These are phyloP conservation scores for Teunomyces kruisii DNA, from an alignment of 805 yeast genomes.

Conservation along the genomic window DNA sequence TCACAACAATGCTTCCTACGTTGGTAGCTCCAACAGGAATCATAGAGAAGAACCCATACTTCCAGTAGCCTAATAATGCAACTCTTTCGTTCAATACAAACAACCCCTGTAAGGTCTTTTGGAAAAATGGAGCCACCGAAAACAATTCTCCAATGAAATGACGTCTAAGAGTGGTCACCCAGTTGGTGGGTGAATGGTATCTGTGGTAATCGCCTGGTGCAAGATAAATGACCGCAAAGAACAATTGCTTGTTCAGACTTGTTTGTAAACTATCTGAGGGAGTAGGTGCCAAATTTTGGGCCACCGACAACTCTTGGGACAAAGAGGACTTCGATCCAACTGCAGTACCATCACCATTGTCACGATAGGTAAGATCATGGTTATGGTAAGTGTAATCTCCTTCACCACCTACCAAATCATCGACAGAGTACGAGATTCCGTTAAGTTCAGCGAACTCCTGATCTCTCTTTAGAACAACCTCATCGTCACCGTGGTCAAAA, in stretches of 20 bases:
- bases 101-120: conserved; percentile 77
- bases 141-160: conserved; percentile 95
- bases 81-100: conserved; percentile 94
- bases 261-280: conserved; percentile 29
- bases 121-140: conserved; percentile 96
- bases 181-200: conserved; percentile 91
- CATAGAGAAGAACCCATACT: conserved; percentile 96
- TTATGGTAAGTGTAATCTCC: conserved; percentile 42
- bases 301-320: conserved; percentile 38
- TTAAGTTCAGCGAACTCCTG: conserved; percentile 75
- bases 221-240: conserved; percentile 86
- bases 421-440: conserved; percentile 70
- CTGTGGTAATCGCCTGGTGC: conserved; percentile 99
- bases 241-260: conserved; percentile 56
- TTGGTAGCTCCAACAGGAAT: conserved; percentile 99
- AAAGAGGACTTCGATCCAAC: conserved; percentile 30
- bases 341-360: conserved; percentile 67
- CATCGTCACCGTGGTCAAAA: conserved; percentile 41
- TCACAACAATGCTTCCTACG: conserved; percentile 90
- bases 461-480: conserved; percentile 50
- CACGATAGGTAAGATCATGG: conserved; percentile 50
- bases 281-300: conserved; percentile 40
- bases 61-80: conserved; percentile 93
- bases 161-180: conserved; percentile 93
- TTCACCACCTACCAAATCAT: conserved; percentile 64